A percentile compares a stretch with the other conserved stretches of the same genome.
Conservation (phyloP, 2,329 filamentous ascomycete genomes). For the Cercospora janseana region DNA sequence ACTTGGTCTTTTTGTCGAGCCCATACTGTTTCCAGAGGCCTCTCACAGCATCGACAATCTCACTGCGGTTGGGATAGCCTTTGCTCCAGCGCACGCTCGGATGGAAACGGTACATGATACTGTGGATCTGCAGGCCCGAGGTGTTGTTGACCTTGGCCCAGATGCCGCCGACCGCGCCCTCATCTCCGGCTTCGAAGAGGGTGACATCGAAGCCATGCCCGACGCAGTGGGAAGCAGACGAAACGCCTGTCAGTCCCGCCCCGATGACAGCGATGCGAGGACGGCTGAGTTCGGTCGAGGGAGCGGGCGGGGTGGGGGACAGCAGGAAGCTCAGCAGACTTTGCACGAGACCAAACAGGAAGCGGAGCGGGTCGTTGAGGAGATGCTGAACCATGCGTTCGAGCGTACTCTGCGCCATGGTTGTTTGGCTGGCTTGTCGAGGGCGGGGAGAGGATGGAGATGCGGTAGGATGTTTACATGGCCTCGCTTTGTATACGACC, state of each 20-base stretch:
- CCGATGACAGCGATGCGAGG: conserved; percentile 56
- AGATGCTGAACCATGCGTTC: conserved; percentile 29
- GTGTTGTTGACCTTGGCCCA: conserved; percentile 65
- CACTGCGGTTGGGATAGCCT: conserved; percentile 73
- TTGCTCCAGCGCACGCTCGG: conserved; percentile 71
- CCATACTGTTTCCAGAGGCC: conserved; percentile 73
- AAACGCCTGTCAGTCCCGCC: conserved; percentile 66
- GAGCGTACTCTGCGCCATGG: conserved; percentile 17
- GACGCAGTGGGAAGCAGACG: conserved; percentile 76
- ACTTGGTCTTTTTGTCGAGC: conserved; percentile 67
- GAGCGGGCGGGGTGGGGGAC: conserved; percentile 67
- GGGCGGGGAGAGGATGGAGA: no score
- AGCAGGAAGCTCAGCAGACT: conserved; percentile 63
- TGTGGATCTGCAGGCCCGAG: conserved; percentile 79
- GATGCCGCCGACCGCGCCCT: conserved; percentile 55
- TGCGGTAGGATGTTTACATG: no score
- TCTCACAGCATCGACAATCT: conserved; percentile 71
- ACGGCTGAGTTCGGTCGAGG: conserved; percentile 55
- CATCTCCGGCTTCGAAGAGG: conserved; percentile 70
- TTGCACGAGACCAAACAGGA: conserved; percentile 65
- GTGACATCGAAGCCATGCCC: conserved; percentile 81
- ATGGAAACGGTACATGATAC: conserved; percentile 84
- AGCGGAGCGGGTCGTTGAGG: conserved; percentile 51
- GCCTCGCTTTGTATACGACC: no score
- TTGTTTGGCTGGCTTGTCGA: no score